Evolutionary conservation across 2,329 filamentous ascomycete species (phyloP).

Genomic region (Daldinia sp.): DNA sequence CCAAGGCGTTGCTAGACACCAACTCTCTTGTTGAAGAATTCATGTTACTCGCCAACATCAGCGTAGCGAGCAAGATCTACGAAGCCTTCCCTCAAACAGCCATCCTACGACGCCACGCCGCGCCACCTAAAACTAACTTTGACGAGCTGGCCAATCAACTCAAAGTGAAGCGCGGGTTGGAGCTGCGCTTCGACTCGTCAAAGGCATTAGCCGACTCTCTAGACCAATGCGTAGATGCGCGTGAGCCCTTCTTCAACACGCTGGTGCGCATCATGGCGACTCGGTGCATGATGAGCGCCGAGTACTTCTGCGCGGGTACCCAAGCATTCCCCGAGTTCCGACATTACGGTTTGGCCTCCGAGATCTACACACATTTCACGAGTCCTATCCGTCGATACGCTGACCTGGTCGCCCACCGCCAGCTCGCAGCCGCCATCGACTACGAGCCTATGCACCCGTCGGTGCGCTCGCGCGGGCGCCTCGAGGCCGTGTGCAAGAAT

Average conservation of each 20-base stretch:
- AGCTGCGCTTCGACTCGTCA: conserved; percentile 86
- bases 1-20: conserved; percentile 91
- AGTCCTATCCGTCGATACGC: conserved; percentile 97
- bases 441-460: conserved; percentile 89
- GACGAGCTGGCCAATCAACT: conserved; percentile 93
- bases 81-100: conserved; percentile 94
- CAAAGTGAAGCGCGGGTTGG: conserved; percentile 84
- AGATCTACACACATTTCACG: conserved; percentile 99
- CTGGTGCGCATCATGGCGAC: conserved; percentile 97
- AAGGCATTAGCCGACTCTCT: conserved; percentile 94
- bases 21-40: conserved; percentile 99
- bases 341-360: conserved; percentile 94
- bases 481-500: conserved; percentile 96
- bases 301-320: conserved; percentile 96
- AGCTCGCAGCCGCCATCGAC: conserved; percentile 93
- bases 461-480: conserved; percentile 82
- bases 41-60: conserved; percentile 98
- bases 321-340: conserved; percentile 94
- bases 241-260: conserved; percentile 97
- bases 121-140: conserved; percentile 95
- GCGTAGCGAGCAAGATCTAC: conserved; percentile 90
- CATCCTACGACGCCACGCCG: conserved; percentile 89
- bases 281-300: conserved; percentile 98
- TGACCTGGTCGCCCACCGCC: conserved; percentile 93
- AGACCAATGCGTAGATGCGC: conserved; percentile 81